phyloP scores from a whole-genome alignment of 305 asterid genomes.

The Stenogyne calaminthoides region DNA sequence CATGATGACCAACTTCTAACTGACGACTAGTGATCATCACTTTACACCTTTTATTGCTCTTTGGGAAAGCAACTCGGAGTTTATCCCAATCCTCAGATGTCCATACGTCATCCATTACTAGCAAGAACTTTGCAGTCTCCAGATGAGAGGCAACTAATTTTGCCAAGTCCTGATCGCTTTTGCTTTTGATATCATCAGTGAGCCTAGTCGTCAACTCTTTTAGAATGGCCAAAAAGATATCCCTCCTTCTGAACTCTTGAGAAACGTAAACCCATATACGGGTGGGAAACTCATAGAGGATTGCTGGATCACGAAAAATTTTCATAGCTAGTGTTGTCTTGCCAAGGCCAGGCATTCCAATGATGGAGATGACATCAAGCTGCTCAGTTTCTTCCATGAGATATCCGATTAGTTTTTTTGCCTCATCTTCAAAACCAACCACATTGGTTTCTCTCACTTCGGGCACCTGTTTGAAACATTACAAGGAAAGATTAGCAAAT shows the following conservation, averaged over 20 bases:
- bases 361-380: not conserved
- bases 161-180: constrained; percentile 17
- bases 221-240: not conserved
- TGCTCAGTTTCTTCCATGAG: not conserved
- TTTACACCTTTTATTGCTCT: constrained; percentile 23
- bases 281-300: not conserved
- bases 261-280: not conserved
- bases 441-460: not conserved
- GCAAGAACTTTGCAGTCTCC: not conserved
- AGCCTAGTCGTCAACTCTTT: not conserved
- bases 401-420: not conserved
- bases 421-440: not conserved
- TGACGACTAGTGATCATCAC: constrained; percentile 30
- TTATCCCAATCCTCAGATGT: constrained; percentile 23
- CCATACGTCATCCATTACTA: constrained; percentile 33
- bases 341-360: not conserved
- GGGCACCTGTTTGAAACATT: not conserved
- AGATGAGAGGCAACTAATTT: not conserved
- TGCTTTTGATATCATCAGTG: not conserved
- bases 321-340: not conserved
- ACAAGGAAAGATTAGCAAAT: not conserved
- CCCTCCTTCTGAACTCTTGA: not conserved
- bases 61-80: constrained; percentile 29
- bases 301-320: not conserved
- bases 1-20: constrained; percentile 20